Percentiles rank a stretch among this genome's conserved stretches.
phyloP scores from a whole-genome alignment of 345 rosid species.

The Cardamine resedifolia region DNA sequence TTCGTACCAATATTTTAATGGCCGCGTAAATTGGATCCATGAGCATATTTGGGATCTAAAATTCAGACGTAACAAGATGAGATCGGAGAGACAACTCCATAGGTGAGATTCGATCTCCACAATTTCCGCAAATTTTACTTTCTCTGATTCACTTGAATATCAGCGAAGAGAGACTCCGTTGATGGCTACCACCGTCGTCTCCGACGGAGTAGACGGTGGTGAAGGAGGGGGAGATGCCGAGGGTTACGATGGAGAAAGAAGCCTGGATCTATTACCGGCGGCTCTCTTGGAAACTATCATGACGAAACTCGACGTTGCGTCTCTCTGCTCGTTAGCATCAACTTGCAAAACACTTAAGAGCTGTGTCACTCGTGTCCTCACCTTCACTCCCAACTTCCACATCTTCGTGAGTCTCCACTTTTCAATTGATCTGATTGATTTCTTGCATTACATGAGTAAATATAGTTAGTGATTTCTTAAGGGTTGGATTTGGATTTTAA shows the following conservation, averaged over 20 bases:
- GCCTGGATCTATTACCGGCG: constrained; percentile 67
- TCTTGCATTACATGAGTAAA: neutral
- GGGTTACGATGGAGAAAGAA: constrained; percentile 31
- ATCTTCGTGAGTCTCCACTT: constrained; percentile 49
- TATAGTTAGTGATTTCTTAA: neutral
- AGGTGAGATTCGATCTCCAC: constrained; percentile 11
- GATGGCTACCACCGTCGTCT: constrained; percentile 24
- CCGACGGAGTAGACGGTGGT: constrained; percentile 8
- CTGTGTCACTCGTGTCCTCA: constrained; percentile 66
- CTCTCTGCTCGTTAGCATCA: constrained; percentile 73
- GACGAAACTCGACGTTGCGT: constrained; percentile 73
- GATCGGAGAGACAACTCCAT: constrained; percentile 1
- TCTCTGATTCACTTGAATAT: neutral
- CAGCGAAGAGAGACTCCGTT: neutral
- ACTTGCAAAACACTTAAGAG: constrained; percentile 57
- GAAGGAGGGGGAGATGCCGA: constrained; percentile 19
- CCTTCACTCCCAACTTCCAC: constrained; percentile 74
- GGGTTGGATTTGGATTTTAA: neutral
- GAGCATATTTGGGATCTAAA: neutral
- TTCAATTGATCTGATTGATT: neutral
- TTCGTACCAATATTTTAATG: neutral
- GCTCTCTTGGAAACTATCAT: constrained; percentile 66
- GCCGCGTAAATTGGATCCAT: constrained; percentile 19
- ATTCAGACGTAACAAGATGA: constrained; percentile 8
- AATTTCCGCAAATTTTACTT: neutral